These are phyloP conservation scores for Nannizziopsis arthrosporioides DNA, from an alignment of 2,329 filamentous ascomycete species.

Conservation along the genomic window DNA sequence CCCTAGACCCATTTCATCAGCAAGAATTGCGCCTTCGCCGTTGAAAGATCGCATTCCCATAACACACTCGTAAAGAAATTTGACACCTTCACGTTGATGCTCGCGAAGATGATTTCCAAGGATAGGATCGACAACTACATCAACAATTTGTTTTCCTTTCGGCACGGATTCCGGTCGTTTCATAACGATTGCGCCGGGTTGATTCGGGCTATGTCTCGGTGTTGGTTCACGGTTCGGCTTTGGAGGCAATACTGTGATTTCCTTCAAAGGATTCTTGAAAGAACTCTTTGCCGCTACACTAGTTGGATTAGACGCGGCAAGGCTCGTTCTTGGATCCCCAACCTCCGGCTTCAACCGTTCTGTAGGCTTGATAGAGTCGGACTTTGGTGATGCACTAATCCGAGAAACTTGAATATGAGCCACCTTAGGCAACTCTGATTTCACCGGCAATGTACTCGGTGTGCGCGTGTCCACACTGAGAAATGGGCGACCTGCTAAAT, in stretches of 20 bases:
- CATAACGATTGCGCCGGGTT: conserved; percentile 54
- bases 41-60: conserved; percentile 58
- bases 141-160: conserved; percentile 54
- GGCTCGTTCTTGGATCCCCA: conserved; percentile 30
- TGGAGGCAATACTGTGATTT: conserved; percentile 40
- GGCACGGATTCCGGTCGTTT: conserved; percentile 45
- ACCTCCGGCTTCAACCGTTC: conserved; percentile 15
- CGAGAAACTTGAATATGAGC: background rate
- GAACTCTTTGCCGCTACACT: conserved; percentile 33
- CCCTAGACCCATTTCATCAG: conserved; percentile 65
- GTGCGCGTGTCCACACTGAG: conserved; percentile 15
- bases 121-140: conserved; percentile 60
- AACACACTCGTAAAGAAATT: conserved; percentile 63
- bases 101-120: conserved; percentile 51
- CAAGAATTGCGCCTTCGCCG: conserved; percentile 58
- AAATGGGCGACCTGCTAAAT: conserved; percentile 30
- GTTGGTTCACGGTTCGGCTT: conserved; percentile 38
- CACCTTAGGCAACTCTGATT: background rate
- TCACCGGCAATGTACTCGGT: background rate
- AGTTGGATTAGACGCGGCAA: conserved; percentile 29
- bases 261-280: conserved; percentile 53
- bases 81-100: conserved; percentile 58
- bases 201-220: conserved; percentile 54
- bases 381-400: background rate
- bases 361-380: conserved; percentile 13